Base-by-base conservation (phyloP, 2,329 filamentous ascomycete genomes). In the Neonectria punicea region DNA sequence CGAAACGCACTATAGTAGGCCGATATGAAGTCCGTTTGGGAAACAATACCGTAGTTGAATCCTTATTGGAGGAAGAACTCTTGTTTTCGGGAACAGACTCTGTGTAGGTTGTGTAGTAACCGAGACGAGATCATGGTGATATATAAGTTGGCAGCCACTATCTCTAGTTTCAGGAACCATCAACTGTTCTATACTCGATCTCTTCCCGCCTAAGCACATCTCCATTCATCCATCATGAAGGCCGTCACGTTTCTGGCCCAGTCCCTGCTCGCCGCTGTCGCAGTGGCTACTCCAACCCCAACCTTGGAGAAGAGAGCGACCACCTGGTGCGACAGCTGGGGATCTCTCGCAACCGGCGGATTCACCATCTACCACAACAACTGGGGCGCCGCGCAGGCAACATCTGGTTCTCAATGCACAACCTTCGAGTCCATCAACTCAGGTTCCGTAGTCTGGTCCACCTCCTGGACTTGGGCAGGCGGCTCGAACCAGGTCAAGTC, bases 311-410 rank as follows among this genome's bases (percentile, higher is more conserved):
- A 80, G 67, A 75, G 80, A 20, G 75, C 77, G 50, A 74, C 72
- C 3, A 70, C 72, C 47, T 73, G 71, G 70, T 85, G 83, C 63
- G 81, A 76, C 30, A 76, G 81, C 65, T 84, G 74, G 67, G 82
- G 74, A 39, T 76, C 79, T 3, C 61, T 76, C 28, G 70, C 72
- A 1, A 79, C 77, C 0, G 81, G 80, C 44, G 76, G 75, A 41
- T 86, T 82, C 74, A 85, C 79, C 55, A 70, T 87, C 58, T 86
- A 85, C 77, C 84, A 86, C 72, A 82, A 86, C 76, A 83, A 85
- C 68, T 87, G 85, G 85, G 83, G 83, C 18, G 58, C 77, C 50
- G 72, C 65, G 14, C 65, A 69, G 3, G 75, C 78, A 18, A 80
- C 79, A 22, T 75, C 76, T 18, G 82, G 81, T 49, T 75, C 68